These are phyloP conservation scores for Soucietia sequanensis DNA, from an alignment of 805 yeast species.

Conservation along the genomic window DNA sequence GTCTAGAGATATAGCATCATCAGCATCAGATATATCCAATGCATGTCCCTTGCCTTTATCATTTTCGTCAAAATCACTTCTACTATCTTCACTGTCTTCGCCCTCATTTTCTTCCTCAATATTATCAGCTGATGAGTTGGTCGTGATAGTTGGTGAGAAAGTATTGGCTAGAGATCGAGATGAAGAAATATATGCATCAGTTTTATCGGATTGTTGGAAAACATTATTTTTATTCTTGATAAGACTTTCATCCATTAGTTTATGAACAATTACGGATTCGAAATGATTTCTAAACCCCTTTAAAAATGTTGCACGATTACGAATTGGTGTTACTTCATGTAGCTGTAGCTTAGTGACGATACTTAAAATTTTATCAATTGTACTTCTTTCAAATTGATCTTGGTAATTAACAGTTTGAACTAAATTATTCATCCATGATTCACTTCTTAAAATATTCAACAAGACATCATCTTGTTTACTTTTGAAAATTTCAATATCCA, in stretches of 20 bases:
- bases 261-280: not conserved
- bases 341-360: not conserved
- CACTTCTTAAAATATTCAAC: slow-evolving; percentile 28
- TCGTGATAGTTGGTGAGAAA: not conserved
- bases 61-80: slow-evolving; percentile 1
- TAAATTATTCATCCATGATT: slow-evolving; percentile 2
- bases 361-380: not conserved
- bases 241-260: not conserved
- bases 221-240: too few relatives aligned
- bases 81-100: slow-evolving; percentile 1
- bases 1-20: slow-evolving; percentile 3
- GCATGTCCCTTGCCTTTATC: not conserved
- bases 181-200: too few relatives aligned
- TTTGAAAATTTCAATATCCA: slow-evolving; percentile 60
- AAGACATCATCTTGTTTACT: slow-evolving; percentile 49
- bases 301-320: not conserved
- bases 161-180: not conserved
- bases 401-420: not conserved
- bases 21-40: not conserved
- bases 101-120: not conserved
- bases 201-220: too few relatives aligned
- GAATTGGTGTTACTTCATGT: not conserved
- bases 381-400: not conserved
- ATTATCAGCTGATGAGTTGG: too few relatives aligned
- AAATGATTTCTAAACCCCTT: not conserved